Evolutionary conservation across 495 filamentous ascomycete species (phyloP), one percentile per base, ranked within the genome.

Genomic region (Durotheca rogersii): DNA sequence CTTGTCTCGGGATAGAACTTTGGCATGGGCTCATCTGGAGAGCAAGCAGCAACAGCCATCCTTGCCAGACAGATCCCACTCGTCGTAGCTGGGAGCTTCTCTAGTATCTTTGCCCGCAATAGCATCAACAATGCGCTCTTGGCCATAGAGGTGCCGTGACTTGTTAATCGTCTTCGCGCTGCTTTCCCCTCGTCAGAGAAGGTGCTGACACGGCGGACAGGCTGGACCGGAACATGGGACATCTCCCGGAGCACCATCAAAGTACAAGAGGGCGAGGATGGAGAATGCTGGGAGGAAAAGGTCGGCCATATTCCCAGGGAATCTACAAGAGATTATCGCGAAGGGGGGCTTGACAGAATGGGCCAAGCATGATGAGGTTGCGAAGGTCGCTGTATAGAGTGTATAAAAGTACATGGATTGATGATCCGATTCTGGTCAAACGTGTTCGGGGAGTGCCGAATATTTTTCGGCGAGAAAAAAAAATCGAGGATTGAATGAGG

Each of bases 1-100:
- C 77, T 95, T 1, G 89, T 96, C 5, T 66, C 82, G 0, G 90
- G 90, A 6, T 94, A 84, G 77, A 95, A 93, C 74, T 95, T 96
- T 55, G 90, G 91, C 29, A 89, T 84, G 57, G 90, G 89, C 2
- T 76, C 68, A 51, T 88, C 83, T 0, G 69, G 90, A 31, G 91
- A 96, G 61, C 91, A 96, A 4, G 90, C 23, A 4, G 23, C 23
- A 27, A 27, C 23, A 9, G 23, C 23, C 4, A 4, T 27, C 4
- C 76, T 94, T 0, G 90, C 89, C 0, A 88, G 86, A 70, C 68
- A 85, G 53, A 90, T 95, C 46, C 85, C 85, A 0, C 73, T 95
- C 0, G 89, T 94, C 12, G 83, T 92, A 0, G 76, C 86, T 1
- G 90, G 89, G 10, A 88, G 83, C 67, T 91, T 95, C 57, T 85